Percentiles rank a stretch among this genome's conserved stretches.
phyloP scores from a whole-genome alignment of 208 protist species.

The Trypanosoma cruzi region DNA sequence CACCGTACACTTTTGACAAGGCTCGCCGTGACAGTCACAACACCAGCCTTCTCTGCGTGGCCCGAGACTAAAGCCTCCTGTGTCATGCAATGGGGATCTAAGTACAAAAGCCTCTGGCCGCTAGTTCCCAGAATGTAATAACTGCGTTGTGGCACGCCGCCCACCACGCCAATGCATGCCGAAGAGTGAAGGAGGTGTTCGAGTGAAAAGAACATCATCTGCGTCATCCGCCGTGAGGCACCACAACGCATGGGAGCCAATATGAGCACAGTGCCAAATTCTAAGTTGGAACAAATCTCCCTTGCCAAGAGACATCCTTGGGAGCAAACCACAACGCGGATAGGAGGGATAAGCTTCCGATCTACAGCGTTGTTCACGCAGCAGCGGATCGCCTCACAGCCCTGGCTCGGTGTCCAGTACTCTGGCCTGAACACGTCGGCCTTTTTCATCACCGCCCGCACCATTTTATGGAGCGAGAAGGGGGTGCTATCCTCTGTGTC shows the following conservation, averaged over 20 bases:
- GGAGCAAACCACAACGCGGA: slow-evolving; percentile 44
- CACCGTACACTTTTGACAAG: slow-evolving; percentile 60
- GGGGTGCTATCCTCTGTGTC: slow-evolving; percentile 33
- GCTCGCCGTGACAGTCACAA: slow-evolving; percentile 34
- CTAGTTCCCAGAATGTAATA: slow-evolving; percentile 80
- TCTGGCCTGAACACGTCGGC: slow-evolving; percentile 43
- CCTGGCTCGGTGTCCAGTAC: slow-evolving; percentile 80
- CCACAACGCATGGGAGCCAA: slow-evolving; percentile 60
- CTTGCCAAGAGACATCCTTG: slow-evolving; percentile 43
- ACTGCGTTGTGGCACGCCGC: slow-evolving; percentile 58
- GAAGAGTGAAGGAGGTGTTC: slow-evolving; percentile 56
- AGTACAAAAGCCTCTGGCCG: slow-evolving; percentile 60
- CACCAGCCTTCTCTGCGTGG: slow-evolving; percentile 10
- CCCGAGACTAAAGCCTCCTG: slow-evolving; percentile 42
- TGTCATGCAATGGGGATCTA: slow-evolving; percentile 72
- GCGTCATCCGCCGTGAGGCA: slow-evolving; percentile 36
- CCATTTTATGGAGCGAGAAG: slow-evolving; percentile 77
- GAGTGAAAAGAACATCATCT: slow-evolving; percentile 58
- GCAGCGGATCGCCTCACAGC: slow-evolving; percentile 62
- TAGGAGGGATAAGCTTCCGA: slow-evolving; percentile 29
- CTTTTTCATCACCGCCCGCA: slow-evolving; percentile 36
- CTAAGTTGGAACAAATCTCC: slow-evolving; percentile 36
- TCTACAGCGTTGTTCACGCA: slow-evolving; percentile 48
- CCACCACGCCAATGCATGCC: slow-evolving; percentile 67
- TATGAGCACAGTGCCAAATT: slow-evolving; percentile 53